A percentile compares a stretch with the other conserved stretches of the same genome.
Evolutionary conservation across 805 yeast species (phyloP).

Genomic region (Ogataea ganodermae): DNA sequence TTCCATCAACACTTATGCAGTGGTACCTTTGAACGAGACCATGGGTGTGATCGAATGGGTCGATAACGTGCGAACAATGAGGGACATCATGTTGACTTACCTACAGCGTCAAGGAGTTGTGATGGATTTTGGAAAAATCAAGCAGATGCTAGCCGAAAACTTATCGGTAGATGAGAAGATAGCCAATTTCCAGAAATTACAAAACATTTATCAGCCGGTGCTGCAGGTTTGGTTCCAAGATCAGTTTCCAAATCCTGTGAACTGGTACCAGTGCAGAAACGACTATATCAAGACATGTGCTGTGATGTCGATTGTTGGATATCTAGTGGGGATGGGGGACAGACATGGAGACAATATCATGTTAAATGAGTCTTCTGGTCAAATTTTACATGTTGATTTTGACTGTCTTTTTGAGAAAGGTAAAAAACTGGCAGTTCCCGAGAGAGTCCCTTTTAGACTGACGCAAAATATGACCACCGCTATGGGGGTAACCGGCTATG

Average conservation of each 20-base stretch:
- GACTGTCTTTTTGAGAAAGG: conserved; percentile 94
- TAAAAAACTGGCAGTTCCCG: conserved; percentile 74
- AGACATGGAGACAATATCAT: conserved; percentile 93
- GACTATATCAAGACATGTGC: conserved; percentile 78
- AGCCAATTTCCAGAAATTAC: conserved; percentile 36
- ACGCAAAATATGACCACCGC: conserved; percentile 91
- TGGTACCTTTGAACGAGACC: conserved; percentile 80
- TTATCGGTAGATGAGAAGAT: conserved; percentile 36
- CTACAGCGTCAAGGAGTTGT: conserved; percentile 28
- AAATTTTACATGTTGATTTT: conserved; percentile 89
- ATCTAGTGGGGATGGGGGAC: conserved; percentile 91
- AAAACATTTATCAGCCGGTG: conserved; percentile 59
- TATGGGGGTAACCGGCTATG: conserved; percentile 79
- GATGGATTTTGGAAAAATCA: conserved; percentile 31
- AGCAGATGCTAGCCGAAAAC: conserved; percentile 27
- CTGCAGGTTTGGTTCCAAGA: conserved; percentile 86
- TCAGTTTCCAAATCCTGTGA: conserved; percentile 83
- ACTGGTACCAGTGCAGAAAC: conserved; percentile 82
- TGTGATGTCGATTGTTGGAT: conserved; percentile 97
- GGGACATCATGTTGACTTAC: conserved; percentile 51
- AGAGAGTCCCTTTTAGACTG: conserved; percentile 89
- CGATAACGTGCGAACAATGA: conserved; percentile 68
- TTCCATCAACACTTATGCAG: conserved; percentile 79
- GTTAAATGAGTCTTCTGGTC: conserved; percentile 71
- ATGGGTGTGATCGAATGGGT: conserved; percentile 94